Evolutionary conservation across 2,329 filamentous ascomycete species (phyloP), one percentile per base, ranked within the genome.

Genomic region (Talaromyces albobiverticillius): DNA sequence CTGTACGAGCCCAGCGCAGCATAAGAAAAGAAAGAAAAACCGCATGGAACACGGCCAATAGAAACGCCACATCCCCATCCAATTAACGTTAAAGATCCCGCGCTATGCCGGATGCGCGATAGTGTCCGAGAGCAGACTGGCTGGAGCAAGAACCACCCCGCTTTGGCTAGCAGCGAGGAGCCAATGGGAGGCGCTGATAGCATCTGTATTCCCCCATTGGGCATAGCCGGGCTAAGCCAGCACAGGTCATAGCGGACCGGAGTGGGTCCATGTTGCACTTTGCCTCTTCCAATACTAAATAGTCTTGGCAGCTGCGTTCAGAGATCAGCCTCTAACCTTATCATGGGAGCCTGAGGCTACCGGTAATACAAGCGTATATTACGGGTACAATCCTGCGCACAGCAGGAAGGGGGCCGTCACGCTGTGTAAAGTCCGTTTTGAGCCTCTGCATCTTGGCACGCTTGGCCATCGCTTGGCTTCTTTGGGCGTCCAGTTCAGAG

Each of bases 111-210:
- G 38, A 51, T 51, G 16, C 1, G 38, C 14, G 18, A 14, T 51
- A 51, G 48, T 26, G 38, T 50, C 48, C 26, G 25, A 11, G 18
- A 10, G 20, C 47, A 22, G 16, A 38, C n/a, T 18, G 16, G 26
- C 14, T 18, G 36, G 5, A 10, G 16, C 8, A 20, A 38, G 36
- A 38, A 20, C n/a, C 36, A n/a, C 36, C 36, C 48, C 36, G 22
- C 25, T 32, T 51, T 32, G 32, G 48, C 25, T 51, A 26, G 26
- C n/a, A n/a, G n/a, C n/a, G n/a, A n/a, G n/a, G n/a, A 51, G 26
- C 48, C 48, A 51, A 51, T 51, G 6, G 32, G 6, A 36, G 9
- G n/a, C n/a, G n/a, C n/a, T n/a, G n/a, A n/a, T n/a, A n/a, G n/a
- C n/a, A 11, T 7, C 29, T 31, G 29, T 11, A 6, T 11, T 16